phyloP scores from a whole-genome alignment of 805 yeast genomes.

The Candida boleticola region DNA sequence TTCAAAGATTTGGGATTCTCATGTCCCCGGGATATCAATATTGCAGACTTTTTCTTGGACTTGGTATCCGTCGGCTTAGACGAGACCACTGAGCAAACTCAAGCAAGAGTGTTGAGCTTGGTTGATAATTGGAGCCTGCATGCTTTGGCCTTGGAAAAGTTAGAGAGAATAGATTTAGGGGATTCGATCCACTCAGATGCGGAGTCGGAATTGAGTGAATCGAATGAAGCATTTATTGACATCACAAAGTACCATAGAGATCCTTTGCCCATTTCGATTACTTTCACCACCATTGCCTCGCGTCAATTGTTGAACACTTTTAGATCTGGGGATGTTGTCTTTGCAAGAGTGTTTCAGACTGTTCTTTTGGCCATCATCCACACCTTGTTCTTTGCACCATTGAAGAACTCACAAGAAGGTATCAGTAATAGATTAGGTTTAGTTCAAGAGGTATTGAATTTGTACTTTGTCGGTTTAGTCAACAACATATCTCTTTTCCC shows the following conservation, averaged over 20 bases:
- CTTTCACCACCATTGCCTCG: slow-evolving; percentile 29
- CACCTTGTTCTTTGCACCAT: slow-evolving; percentile 59
- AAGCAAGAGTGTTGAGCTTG: slow-evolving; percentile 22
- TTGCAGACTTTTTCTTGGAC: slow-evolving; percentile 76
- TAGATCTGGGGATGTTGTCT: slow-evolving; percentile 50
- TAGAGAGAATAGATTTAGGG: slow-evolving; percentile 18
- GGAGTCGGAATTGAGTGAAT: slow-evolving; percentile 21
- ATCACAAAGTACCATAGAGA: slow-evolving; percentile 38
- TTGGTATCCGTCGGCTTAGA: slow-evolving; percentile 48
- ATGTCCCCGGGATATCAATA: slow-evolving; percentile 55
- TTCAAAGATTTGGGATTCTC: slow-evolving; percentile 46
- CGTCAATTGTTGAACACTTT: slow-evolving; percentile 35
- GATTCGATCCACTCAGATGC: not conserved
- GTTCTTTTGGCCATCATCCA: slow-evolving; percentile 62
- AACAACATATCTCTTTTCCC: slow-evolving; percentile 79
- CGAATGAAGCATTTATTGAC: slow-evolving; percentile 35
- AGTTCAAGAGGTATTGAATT: slow-evolving; percentile 67
- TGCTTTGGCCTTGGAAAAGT: slow-evolving; percentile 34
- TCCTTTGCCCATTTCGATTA: slow-evolving; percentile 20
- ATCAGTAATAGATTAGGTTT: slow-evolving; percentile 70
- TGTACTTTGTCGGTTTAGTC: slow-evolving; percentile 78
- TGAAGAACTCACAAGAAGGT: slow-evolving; percentile 42
- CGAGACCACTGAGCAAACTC: slow-evolving; percentile 21
- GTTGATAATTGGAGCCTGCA: slow-evolving; percentile 25
- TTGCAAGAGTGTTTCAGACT: slow-evolving; percentile 65